Conservation (phyloP, 495 filamentous ascomycete species). For the Bacidia gigantensis region DNA sequence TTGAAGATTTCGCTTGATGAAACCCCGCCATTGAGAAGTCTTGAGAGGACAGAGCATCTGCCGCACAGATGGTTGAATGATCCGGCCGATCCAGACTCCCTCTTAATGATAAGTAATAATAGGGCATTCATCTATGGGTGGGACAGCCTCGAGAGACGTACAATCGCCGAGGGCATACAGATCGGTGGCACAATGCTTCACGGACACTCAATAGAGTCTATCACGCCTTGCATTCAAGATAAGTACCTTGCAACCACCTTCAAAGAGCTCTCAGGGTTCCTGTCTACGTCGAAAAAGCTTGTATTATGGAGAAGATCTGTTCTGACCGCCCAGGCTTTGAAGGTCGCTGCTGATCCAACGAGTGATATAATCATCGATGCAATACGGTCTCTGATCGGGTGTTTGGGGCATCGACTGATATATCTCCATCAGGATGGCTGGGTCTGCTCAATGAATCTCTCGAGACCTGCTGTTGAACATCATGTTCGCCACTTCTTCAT, state of each 20-base stretch:
- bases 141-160: too few species aligned
- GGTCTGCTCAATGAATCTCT: conserved; percentile 13
- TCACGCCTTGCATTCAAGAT: neutral
- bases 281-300: neutral
- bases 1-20: neutral
- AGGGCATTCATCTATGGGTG: neutral
- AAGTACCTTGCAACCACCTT: neutral
- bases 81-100: neutral
- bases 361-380: conserved; percentile 12
- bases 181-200: neutral
- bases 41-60: neutral
- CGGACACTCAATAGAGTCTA: neutral
- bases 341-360: conserved; percentile 4
- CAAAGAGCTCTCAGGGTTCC: neutral
- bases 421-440: conserved; percentile 15
- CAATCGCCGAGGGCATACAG: neutral
- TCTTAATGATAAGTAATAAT: neutral
- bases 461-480: neutral
- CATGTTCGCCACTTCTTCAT: conserved; percentile 17
- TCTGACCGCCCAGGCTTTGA: neutral
- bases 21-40: neutral
- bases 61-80: neutral
- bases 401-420: conserved; percentile 9
- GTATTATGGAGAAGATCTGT: neutral
- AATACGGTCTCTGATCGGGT: conserved; percentile 12